phyloP scores from a whole-genome alignment of 2,329 filamentous ascomycete genomes.

The Paradendryphiella salina region DNA sequence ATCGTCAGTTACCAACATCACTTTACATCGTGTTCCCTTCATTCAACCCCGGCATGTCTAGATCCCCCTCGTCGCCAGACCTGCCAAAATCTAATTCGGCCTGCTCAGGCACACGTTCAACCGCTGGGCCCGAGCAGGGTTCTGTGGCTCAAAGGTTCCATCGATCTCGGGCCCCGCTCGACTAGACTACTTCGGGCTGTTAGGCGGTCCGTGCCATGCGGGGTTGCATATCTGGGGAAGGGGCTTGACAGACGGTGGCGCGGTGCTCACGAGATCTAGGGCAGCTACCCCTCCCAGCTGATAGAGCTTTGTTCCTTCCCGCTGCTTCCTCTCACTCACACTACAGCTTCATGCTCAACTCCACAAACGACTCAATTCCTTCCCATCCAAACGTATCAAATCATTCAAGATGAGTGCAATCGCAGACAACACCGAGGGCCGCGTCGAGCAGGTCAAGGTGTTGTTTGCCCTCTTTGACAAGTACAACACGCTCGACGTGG shows the following conservation, averaged over 20 bases:
- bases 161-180: constrained; percentile 26
- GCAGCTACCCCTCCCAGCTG: constrained; percentile 29
- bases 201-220: constrained; percentile 25
- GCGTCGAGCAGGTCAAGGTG: constrained; percentile 65
- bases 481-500: constrained; percentile 62
- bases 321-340: constrained; percentile 20
- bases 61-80: background rate
- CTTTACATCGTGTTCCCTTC: background rate
- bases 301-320: constrained; percentile 18
- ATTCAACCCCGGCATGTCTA: background rate
- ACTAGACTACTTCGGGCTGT: constrained; percentile 16
- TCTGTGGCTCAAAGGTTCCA: constrained; percentile 12
- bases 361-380: constrained; percentile 22
- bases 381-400: constrained; percentile 21
- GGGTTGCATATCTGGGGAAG: constrained; percentile 34
- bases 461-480: constrained; percentile 61
- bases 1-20: background rate
- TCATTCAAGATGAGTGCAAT: constrained; percentile 48
- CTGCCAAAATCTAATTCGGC: background rate
- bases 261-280: constrained; percentile 28
- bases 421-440: constrained; percentile 44
- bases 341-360: constrained; percentile 23
- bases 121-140: constrained; percentile 17
- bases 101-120: constrained; percentile 20
- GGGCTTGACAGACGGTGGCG: constrained; percentile 24